Conservation (phyloP, 306 rosid genomes). For the Pyrus bretschneideri region DNA sequence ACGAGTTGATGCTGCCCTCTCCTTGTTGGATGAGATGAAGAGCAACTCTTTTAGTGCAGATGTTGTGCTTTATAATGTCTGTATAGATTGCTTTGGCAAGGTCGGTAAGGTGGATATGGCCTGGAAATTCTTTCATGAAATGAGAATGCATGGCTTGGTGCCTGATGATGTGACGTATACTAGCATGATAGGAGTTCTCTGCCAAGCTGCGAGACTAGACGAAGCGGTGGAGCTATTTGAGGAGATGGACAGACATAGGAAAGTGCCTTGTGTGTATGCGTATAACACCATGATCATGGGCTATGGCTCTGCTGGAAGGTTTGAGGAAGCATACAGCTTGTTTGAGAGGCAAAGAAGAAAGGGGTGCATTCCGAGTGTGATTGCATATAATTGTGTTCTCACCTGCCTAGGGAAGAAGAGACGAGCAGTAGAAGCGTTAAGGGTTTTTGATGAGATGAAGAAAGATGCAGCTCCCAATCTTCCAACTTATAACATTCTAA, state of each 20-base stretch:
- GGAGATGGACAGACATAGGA: slow-evolving; percentile 59
- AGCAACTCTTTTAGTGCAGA: slow-evolving; percentile 64
- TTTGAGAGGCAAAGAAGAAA: slow-evolving; percentile 86
- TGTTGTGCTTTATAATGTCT: slow-evolving; percentile 81
- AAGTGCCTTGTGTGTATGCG: slow-evolving; percentile 92
- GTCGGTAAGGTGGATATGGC: slow-evolving; percentile 93
- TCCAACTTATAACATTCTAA: slow-evolving; percentile 69
- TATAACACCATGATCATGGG: slow-evolving; percentile 99
- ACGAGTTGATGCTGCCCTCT: slow-evolving; percentile 74
- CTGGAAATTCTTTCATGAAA: slow-evolving; percentile 96
- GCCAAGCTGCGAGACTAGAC: slow-evolving; percentile 64
- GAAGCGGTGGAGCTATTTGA: slow-evolving; percentile 84
- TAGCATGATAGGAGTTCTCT: slow-evolving; percentile 93
- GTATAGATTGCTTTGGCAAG: slow-evolving; percentile 89
- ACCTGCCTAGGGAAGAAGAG: slow-evolving; percentile 82
- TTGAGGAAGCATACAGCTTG: slow-evolving; percentile 75
- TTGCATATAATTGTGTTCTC: slow-evolving; percentile 80
- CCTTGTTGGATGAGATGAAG: slow-evolving; percentile 91
- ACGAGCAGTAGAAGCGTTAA: slow-evolving; percentile 60
- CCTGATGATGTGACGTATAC: slow-evolving; percentile 88
- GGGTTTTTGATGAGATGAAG: slow-evolving; percentile 65
- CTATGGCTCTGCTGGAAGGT: slow-evolving; percentile 79
- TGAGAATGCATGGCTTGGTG: slow-evolving; percentile 56
- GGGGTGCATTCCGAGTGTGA: slow-evolving; percentile 79
- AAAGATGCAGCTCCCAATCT: slow-evolving; percentile 85